Percentiles rank a stretch among this genome's conserved stretches.
These are phyloP conservation scores for Pythium vanterpoolii DNA, from an alignment of 352 stramenopile genomes.

Conservation along the genomic window DNA sequence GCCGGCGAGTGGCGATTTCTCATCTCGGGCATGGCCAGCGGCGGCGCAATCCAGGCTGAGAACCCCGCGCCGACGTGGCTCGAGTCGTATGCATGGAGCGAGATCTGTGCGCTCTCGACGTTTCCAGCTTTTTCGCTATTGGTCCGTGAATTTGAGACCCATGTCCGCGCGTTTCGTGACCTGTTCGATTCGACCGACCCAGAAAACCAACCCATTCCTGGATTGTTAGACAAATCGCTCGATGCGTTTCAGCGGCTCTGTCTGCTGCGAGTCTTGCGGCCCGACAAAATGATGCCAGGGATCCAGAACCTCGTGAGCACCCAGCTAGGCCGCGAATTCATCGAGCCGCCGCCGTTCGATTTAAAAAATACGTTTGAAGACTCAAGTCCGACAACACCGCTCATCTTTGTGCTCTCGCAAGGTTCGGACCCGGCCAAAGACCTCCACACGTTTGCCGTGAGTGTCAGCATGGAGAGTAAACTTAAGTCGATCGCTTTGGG, in stretches of 20 bases:
- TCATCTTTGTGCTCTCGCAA: slow-evolving; percentile 93
- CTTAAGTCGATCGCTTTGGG: slow-evolving; percentile 93
- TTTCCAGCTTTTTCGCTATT: slow-evolving; percentile 64
- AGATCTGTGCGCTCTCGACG: slow-evolving; percentile 72
- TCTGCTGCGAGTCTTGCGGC: slow-evolving; percentile 72
- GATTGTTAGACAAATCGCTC: slow-evolving; percentile 49
- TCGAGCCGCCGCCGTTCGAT: slow-evolving; percentile 89
- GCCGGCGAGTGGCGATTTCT: slow-evolving; percentile 89
- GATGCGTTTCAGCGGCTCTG: slow-evolving; percentile 85
- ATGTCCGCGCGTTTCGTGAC: slow-evolving; percentile 49
- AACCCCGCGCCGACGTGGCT: slow-evolving; percentile 53
- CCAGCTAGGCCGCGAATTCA: slow-evolving; percentile 87
- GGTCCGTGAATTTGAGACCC: slow-evolving; percentile 40
- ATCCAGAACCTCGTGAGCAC: slow-evolving; percentile 89
- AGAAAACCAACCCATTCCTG: slow-evolving; percentile 69
- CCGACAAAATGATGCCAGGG: slow-evolving; percentile 82
- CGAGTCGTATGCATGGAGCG: slow-evolving; percentile 73
- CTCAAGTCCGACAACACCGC: slow-evolving; percentile 83
- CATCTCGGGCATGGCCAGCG: slow-evolving; percentile 76
- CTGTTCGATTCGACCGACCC: slow-evolving; percentile 85
- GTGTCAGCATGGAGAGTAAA: slow-evolving; percentile 84
- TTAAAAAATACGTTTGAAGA: slow-evolving; percentile 90
- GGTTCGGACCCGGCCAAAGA: slow-evolving; percentile 94
- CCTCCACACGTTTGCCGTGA: slow-evolving; percentile 87
- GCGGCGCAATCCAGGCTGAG: slow-evolving; percentile 37